A percentile compares a stretch with the other conserved stretches of the same genome.
Evolutionary conservation across 2,329 filamentous ascomycete species (phyloP).

Genomic region (Pseudogymnoascus sp.): DNA sequence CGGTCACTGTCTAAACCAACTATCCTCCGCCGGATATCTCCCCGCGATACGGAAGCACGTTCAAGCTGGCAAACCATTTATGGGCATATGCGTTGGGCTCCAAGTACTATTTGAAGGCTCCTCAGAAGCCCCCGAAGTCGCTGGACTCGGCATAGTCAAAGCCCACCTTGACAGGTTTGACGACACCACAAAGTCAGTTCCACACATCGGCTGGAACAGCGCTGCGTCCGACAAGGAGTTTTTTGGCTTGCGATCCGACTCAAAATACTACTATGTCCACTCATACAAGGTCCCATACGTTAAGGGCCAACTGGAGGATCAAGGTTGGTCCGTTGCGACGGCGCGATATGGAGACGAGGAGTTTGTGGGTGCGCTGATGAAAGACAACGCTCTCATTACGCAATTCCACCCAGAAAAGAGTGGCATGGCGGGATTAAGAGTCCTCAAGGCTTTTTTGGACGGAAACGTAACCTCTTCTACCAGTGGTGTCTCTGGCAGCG

Average conservation of each 20-base stretch:
- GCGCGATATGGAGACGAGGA: slow-evolving; percentile 79
- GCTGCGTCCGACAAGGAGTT: slow-evolving; percentile 57
- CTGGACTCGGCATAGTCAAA: slow-evolving; percentile 69
- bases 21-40: slow-evolving; percentile 72
- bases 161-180: slow-evolving; percentile 67
- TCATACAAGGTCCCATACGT: slow-evolving; percentile 78
- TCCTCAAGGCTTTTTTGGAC: slow-evolving; percentile 79
- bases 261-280: slow-evolving; percentile 99
- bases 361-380: slow-evolving; percentile 84
- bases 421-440: slow-evolving; percentile 75
- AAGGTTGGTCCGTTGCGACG: slow-evolving; percentile 89
- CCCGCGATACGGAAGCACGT: slow-evolving; percentile 79
- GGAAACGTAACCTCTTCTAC: slow-evolving; percentile 36
- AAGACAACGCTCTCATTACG: slow-evolving; percentile 77
- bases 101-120: slow-evolving; percentile 87
- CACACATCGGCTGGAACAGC: slow-evolving; percentile 98
- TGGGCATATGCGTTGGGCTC: slow-evolving; percentile 92
- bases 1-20: slow-evolving; percentile 84
- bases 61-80: slow-evolving; percentile 85
- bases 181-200: slow-evolving; percentile 75
- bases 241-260: slow-evolving; percentile 69
- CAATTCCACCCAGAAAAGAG: slow-evolving; percentile 99
- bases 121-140: slow-evolving; percentile 61
- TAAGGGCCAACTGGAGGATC: slow-evolving; percentile 62
- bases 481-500: slow-evolving; percentile 7